A percentile compares a stretch with the other conserved stretches of the same genome.
Evolutionary conservation across 768 basidiomycete species (phyloP).

Genomic region (Boletus speciosus): DNA sequence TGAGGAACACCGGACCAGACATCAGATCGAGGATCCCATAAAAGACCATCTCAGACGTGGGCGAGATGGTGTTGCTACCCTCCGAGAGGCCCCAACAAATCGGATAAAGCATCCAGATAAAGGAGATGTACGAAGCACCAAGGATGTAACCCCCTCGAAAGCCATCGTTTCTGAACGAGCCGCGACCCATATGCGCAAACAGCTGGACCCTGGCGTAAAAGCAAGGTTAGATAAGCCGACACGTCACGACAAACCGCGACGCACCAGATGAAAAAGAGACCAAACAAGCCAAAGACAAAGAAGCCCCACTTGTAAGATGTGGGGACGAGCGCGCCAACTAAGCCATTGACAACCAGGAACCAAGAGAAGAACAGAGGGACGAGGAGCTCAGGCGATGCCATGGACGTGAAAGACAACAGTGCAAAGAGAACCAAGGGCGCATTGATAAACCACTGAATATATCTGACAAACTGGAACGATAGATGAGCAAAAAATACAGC

Average conservation of each 20-base stretch:
- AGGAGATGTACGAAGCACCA: slow-evolving; percentile 44
- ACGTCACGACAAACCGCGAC: slow-evolving; percentile 8
- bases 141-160: slow-evolving; percentile 28
- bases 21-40: slow-evolving; percentile 48
- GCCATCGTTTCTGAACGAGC: slow-evolving; percentile 22
- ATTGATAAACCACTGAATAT: slow-evolving; percentile 57
- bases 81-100: slow-evolving; percentile 56
- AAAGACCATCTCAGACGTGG: slow-evolving; percentile 51
- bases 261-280: slow-evolving; percentile 49
- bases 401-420: slow-evolving; percentile 43
- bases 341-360: slow-evolving; percentile 42
- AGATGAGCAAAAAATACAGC: background rate
- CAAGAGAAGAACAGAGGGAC: slow-evolving; percentile 35
- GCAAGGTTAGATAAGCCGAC: background rate
- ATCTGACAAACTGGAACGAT: slow-evolving; percentile 43
- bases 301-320: slow-evolving; percentile 55
- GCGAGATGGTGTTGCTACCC: slow-evolving; percentile 48
- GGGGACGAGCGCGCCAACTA: slow-evolving; percentile 50
- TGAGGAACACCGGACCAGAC: slow-evolving; percentile 38
- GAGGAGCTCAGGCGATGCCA: slow-evolving; percentile 49
- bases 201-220: slow-evolving; percentile 26
- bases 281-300: slow-evolving; percentile 44
- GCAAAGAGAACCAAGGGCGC: slow-evolving; percentile 49
- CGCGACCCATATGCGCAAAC: slow-evolving; percentile 25
- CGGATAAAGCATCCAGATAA: slow-evolving; percentile 57